phyloP scores from a whole-genome alignment of 2,329 filamentous ascomycete species.

The Paraphoma sp. region DNA sequence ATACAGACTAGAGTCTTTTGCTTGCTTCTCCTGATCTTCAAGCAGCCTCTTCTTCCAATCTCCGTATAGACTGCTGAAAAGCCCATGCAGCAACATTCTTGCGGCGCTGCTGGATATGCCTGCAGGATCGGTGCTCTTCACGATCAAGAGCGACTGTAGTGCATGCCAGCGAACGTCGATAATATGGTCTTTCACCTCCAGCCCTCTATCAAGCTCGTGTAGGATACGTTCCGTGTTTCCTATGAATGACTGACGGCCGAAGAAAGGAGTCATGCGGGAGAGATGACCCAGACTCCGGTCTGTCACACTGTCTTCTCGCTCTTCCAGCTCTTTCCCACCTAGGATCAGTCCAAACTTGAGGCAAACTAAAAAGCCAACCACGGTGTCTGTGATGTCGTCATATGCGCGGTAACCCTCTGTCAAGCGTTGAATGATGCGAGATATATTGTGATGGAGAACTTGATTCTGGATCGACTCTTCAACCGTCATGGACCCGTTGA shows the following conservation, averaged over 20 bases:
- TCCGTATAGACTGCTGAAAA: slow-evolving; percentile 75
- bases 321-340: slow-evolving; percentile 27
- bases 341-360: slow-evolving; percentile 78
- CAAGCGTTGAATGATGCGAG: slow-evolving; percentile 74
- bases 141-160: slow-evolving; percentile 32
- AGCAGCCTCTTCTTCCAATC: slow-evolving; percentile 82
- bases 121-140: slow-evolving; percentile 31
- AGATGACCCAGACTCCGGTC: slow-evolving; percentile 33
- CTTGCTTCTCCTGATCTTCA: slow-evolving; percentile 76
- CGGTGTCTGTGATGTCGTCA: slow-evolving; percentile 81
- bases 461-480: slow-evolving; percentile 37
- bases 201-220: slow-evolving; percentile 21
- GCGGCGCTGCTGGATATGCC: slow-evolving; percentile 14
- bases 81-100: slow-evolving; percentile 63
- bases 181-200: slow-evolving; percentile 23
- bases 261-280: slow-evolving; percentile 39
- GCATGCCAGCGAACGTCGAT: slow-evolving; percentile 47
- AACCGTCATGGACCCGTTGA: slow-evolving; percentile 27
- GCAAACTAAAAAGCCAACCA: slow-evolving; percentile 79
- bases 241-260: slow-evolving; percentile 27
- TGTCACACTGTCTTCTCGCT: slow-evolving; percentile 15
- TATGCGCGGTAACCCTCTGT: slow-evolving; percentile 76
- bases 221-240: slow-evolving; percentile 24
- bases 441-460: slow-evolving; percentile 63
- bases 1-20: slow-evolving; percentile 78